These are phyloP conservation scores for Aspergillus quadricinctus DNA, from an alignment of 2,329 filamentous ascomycete species.

Conservation along the genomic window DNA sequence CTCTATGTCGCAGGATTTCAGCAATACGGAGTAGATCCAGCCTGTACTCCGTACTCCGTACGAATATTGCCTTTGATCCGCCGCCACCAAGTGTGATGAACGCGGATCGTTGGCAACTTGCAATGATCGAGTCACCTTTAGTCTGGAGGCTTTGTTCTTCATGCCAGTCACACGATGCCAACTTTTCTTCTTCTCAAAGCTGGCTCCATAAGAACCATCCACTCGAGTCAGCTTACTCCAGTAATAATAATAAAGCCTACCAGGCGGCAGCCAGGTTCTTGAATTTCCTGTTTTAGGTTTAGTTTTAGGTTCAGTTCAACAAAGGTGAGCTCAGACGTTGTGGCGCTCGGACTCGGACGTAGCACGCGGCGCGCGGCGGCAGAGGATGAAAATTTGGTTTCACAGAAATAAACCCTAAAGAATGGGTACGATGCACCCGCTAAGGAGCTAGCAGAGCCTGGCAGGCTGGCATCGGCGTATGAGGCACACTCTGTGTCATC, in stretches of 20 bases:
- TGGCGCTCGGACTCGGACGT: not conserved
- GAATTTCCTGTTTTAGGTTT: not conserved
- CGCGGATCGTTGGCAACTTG: not conserved
- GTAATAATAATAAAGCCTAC: not conserved
- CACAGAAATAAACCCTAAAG: not conserved
- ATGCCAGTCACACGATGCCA: not conserved
- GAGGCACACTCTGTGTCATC: not conserved
- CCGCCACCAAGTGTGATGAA: not conserved
- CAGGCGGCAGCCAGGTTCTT: not conserved
- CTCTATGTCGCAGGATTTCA: not conserved
- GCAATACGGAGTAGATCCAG: not conserved
- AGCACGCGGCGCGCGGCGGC: not conserved
- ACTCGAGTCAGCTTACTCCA: not conserved
- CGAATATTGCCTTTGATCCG: not conserved
- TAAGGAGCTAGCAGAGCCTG: not conserved
- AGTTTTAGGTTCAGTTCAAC: not conserved
- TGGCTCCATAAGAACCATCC: not conserved
- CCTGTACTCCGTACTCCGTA: not conserved
- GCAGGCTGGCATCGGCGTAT: not conserved
- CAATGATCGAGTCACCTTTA: not conserved
- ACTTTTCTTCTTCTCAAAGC: not conserved
- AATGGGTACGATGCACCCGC: not conserved
- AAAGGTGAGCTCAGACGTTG: not conserved
- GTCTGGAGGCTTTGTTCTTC: not conserved
- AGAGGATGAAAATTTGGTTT: not conserved